Evolutionary conservation across 2,329 filamentous ascomycete species (phyloP).

Genomic region (Alternaria dauci): DNA sequence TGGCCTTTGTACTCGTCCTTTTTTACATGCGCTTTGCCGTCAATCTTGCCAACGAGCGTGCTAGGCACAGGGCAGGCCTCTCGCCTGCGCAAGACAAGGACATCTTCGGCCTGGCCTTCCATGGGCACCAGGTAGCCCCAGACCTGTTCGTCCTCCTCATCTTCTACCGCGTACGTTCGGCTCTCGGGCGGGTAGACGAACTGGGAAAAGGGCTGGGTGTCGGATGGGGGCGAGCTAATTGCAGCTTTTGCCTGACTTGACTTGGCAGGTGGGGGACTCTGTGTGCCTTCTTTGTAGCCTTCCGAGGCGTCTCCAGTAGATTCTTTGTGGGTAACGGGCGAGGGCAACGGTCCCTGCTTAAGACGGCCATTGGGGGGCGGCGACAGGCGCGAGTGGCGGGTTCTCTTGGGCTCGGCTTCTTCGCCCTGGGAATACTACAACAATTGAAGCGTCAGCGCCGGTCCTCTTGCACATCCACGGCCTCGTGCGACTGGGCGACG

Average conservation of each 20-base stretch:
- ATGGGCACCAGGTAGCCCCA: slow-evolving; percentile 95
- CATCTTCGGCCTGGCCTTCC: slow-evolving; percentile 72
- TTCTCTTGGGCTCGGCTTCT: slow-evolving; percentile 78
- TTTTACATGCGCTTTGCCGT: slow-evolving; percentile 56
- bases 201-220: slow-evolving; percentile 83
- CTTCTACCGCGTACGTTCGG: slow-evolving; percentile 81
- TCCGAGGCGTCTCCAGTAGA: slow-evolving; percentile 65
- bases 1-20: slow-evolving; percentile 64
- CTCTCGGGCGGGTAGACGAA: slow-evolving; percentile 75
- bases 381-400: slow-evolving; percentile 73
- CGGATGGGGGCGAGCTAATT: slow-evolving; percentile 69
- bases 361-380: slow-evolving; percentile 61
- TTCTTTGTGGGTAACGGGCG: slow-evolving; percentile 76
- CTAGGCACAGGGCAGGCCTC: slow-evolving; percentile 70
- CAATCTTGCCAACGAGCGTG: slow-evolving; percentile 49
- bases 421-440: slow-evolving; percentile 72
- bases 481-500: background rate
- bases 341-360: slow-evolving; percentile 71
- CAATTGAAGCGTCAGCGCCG: slow-evolving; percentile 31
- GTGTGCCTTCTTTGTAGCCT: slow-evolving; percentile 72
- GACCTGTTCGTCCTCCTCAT: slow-evolving; percentile 84
- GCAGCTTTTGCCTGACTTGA: slow-evolving; percentile 54
- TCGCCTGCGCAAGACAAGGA: slow-evolving; percentile 78
- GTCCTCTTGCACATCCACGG: background rate
- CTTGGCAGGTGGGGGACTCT: slow-evolving; percentile 65